Percentiles rank a stretch among this genome's conserved stretches.
phyloP scores from a whole-genome alignment of 208 protist species.

The Porcisia deanei region DNA sequence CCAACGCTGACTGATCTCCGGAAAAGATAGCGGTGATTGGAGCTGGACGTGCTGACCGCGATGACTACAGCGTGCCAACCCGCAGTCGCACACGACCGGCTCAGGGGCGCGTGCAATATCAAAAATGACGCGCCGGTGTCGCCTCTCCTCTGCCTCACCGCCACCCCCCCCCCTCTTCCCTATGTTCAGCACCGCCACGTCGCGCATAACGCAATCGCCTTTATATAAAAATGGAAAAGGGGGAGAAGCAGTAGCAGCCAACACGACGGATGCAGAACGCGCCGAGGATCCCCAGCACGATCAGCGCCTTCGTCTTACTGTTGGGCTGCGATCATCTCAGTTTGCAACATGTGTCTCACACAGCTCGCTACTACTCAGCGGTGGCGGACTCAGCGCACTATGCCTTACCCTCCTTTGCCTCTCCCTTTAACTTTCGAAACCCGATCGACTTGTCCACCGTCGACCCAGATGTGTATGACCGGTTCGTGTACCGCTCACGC shows the following conservation, averaged over 20 bases:
- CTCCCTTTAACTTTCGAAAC: conserved; percentile 18
- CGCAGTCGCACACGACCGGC: not conserved
- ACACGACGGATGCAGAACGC: not conserved
- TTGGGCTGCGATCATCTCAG: not conserved
- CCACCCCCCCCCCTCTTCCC: not conserved
- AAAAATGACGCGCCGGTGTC: not conserved
- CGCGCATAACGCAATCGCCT: not conserved
- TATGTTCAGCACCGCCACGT: not conserved
- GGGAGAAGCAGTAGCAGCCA: not conserved
- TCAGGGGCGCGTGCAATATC: not conserved
- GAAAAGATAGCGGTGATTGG: not conserved
- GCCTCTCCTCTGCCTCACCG: not conserved
- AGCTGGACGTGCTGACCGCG: not conserved
- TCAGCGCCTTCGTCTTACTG: not conserved
- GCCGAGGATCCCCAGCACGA: not conserved
- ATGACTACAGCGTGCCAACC: not conserved
- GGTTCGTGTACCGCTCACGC: conserved; percentile 46
- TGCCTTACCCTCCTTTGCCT: conserved; percentile 11
- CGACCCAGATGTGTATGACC: conserved; percentile 58
- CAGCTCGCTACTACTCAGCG: not conserved
- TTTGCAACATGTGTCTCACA: no score
- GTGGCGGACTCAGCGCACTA: not conserved
- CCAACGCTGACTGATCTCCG: not conserved
- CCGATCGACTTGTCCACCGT: conserved; percentile 39
- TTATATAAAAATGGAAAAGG: not conserved